phyloP scores from a whole-genome alignment of 1,284 basidiomycete genomes.

The Trametes hirsuta region DNA sequence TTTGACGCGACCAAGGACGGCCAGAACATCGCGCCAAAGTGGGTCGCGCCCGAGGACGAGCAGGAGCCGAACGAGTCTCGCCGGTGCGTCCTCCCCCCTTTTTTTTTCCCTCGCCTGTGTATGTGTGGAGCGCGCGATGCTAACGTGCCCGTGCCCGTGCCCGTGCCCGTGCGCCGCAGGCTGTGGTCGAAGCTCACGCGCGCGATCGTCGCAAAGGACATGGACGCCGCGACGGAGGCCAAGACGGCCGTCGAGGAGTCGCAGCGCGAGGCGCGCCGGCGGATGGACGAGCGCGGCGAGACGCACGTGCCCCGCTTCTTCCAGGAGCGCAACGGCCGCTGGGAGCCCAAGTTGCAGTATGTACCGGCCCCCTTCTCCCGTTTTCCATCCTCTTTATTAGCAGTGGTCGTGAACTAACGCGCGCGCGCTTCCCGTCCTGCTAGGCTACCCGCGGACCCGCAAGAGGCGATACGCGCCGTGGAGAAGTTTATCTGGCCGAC shows the following conservation, averaged over 20 bases:
- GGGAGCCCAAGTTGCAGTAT: slow-evolving; percentile 81
- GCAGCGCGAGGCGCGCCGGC: slow-evolving; percentile 82
- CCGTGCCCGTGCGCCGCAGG: slow-evolving; percentile 39
- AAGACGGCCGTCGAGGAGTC: slow-evolving; percentile 93
- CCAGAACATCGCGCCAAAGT: slow-evolving; percentile 78
- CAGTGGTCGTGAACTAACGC: background rate
- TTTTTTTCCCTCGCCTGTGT: background rate
- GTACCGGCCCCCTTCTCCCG: slow-evolving; percentile 15
- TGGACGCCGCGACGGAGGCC: slow-evolving; percentile 91
- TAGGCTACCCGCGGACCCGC: slow-evolving; percentile 73
- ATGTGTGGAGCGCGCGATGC: background rate
- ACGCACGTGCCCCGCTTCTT: slow-evolving; percentile 83
- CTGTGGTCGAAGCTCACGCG: slow-evolving; percentile 87
- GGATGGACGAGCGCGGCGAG: slow-evolving; percentile 76
- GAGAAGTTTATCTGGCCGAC: slow-evolving; percentile 64
- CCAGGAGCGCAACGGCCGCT: slow-evolving; percentile 69
- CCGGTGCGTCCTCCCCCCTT: slow-evolving; percentile 47
- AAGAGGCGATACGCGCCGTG: slow-evolving; percentile 62
- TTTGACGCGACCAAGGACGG: slow-evolving; percentile 86
- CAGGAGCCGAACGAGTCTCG: slow-evolving; percentile 93
- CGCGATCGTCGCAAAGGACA: slow-evolving; percentile 88
- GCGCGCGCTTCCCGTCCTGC: background rate
- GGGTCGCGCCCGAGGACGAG: slow-evolving; percentile 81
- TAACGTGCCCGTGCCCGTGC: background rate
- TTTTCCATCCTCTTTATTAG: background rate